Evolutionary conservation across 2,329 filamentous ascomycete species (phyloP).

Genomic region (Tolypocladium paradoxum): DNA sequence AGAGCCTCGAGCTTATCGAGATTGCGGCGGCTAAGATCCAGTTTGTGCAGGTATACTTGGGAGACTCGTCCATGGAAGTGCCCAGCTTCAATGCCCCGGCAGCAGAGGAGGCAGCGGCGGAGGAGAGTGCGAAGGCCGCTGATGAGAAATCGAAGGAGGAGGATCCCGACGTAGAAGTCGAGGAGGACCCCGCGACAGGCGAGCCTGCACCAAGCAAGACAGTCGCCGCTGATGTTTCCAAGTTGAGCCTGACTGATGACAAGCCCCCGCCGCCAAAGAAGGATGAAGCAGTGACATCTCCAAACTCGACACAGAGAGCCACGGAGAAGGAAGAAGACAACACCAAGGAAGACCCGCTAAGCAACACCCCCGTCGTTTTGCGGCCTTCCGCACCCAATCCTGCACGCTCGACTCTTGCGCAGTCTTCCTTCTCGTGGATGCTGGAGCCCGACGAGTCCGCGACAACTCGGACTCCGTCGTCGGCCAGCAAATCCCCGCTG

Average conservation of each 20-base stretch:
- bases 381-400: constrained; percentile 34
- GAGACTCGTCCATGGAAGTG: constrained; percentile 44
- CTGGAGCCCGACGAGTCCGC: constrained; percentile 43
- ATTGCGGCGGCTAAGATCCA: constrained; percentile 52
- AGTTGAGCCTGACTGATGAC: neutral
- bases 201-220: neutral
- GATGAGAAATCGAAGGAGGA: neutral
- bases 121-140: neutral
- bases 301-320: neutral
- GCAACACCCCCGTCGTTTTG: constrained; percentile 1
- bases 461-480: constrained; percentile 10
- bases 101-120: neutral
- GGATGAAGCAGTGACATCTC: neutral
- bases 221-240: neutral
- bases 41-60: constrained; percentile 52
- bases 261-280: neutral
- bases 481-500: constrained; percentile 19
- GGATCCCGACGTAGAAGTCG: neutral
- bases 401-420: constrained; percentile 55
- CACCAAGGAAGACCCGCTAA: neutral
- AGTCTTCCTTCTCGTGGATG: constrained; percentile 75
- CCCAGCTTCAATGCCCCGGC: constrained; percentile 12
- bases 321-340: neutral
- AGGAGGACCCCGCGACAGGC: neutral
- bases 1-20: constrained; percentile 43